Evolutionary conservation across 495 filamentous ascomycete species (phyloP), one percentile per base, ranked within the genome.

Genomic region (Durotheca rogersii): DNA sequence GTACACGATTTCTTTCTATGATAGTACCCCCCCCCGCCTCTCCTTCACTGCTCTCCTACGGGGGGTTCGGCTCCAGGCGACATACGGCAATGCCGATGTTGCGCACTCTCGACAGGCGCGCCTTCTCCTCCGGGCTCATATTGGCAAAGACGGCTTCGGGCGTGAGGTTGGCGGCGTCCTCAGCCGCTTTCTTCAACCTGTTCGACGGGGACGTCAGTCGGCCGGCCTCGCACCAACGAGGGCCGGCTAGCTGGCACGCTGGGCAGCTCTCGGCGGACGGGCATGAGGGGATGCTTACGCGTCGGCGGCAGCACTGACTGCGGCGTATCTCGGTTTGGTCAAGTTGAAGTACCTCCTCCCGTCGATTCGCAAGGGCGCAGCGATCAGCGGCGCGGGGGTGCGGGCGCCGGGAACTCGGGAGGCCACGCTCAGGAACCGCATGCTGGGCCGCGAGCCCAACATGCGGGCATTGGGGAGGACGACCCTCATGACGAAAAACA

Each of bases 21-120:
- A n/a, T n/a, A n/a, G n/a, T n/a, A n/a, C n/a, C n/a, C n/a, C n/a
- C n/a, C n/a, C n/a, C n/a, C n/a, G n/a, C n/a, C n/a, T n/a, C n/a
- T n/a, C n/a, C n/a, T n/a, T n/a, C n/a, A n/a, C n/a, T 16, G 4
- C 17, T 15, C 19, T 20, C n/a, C 33, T 10, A 10, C 21, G 4
- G 19, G 12, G n/a, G 6, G n/a, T n/a, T n/a, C n/a, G n/a, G n/a
- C n/a, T n/a, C 9, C 15, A 15, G 37, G 33, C 15, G 21, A 72
- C 80, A 47, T 82, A 93, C 89, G 64, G 94, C 94, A 76, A 99
- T 99, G 68, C 94, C 94, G 71, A 99, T 97, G 66, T 99, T 99
- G 48, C 94, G 80, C 42, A 96, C 85, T 69, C 74, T 82, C 33
- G 83, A 78, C 45, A 99, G 64, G 49, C 94, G 81, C 51, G 81